Conservation (phyloP, 148 eudicot species). For the Tetragonia tetragonoides region DNA sequence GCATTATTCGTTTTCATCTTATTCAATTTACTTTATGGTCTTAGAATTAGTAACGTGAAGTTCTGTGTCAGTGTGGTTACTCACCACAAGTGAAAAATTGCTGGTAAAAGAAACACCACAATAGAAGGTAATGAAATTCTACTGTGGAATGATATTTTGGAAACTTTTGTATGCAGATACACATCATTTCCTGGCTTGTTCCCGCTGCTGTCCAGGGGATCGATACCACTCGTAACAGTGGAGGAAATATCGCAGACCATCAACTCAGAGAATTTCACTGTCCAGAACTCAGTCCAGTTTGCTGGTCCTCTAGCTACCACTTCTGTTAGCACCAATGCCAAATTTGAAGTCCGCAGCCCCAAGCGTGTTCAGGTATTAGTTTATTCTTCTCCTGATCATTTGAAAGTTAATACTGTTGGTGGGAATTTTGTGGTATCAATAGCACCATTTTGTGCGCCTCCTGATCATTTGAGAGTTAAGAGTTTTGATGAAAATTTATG, state of each 20-base stretch:
- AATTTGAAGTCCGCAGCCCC: constrained; percentile 91
- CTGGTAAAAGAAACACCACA: too few relatives aligned
- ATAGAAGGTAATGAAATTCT: too few relatives aligned
- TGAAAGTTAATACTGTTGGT: neutral
- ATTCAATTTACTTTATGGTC: too few relatives aligned
- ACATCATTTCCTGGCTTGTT: constrained; percentile 78
- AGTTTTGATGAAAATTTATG: neutral
- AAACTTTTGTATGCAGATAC: constrained; percentile 48
- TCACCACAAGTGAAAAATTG: too few relatives aligned
- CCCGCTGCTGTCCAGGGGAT: constrained; percentile 62
- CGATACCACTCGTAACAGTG: constrained; percentile 60
- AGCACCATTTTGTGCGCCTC: constrained; percentile 36
- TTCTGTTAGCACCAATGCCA: constrained; percentile 81
- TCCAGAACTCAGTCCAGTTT: constrained; percentile 76
- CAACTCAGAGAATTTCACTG: constrained; percentile 69
- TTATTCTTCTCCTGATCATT: neutral
- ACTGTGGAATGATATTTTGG: neutral
- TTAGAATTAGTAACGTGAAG: too few relatives aligned
- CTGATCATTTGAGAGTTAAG: neutral
- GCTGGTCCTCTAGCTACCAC: constrained; percentile 79
- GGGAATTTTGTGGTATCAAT: neutral
- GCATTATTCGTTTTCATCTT: too few relatives aligned
- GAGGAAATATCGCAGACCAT: constrained; percentile 95
- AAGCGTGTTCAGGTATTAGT: constrained; percentile 80
- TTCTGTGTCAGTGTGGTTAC: too few relatives aligned